phyloP scores from a whole-genome alignment of 352 stramenopile genomes.

The Globisporangium iwayamae region DNA sequence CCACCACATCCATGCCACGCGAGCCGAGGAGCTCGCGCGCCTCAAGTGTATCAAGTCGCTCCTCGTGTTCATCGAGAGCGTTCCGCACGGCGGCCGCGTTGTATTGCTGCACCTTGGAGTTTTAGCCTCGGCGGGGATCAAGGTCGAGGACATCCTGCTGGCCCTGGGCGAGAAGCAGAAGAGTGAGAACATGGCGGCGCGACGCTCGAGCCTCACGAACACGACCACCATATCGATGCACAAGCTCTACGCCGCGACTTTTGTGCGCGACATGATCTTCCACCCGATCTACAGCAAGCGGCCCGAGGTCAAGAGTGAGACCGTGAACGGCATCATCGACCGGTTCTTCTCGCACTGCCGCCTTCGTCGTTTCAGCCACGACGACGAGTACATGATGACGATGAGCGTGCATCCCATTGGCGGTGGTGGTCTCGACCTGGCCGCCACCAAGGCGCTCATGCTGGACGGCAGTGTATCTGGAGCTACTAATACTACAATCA shows the following conservation, averaged over 20 bases:
- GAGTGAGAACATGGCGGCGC: conserved; percentile 22
- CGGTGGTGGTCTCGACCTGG: not conserved
- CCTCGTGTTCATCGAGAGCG: conserved; percentile 50
- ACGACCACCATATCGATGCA: conserved; percentile 24
- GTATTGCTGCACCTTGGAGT: conserved; percentile 66
- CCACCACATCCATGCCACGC: conserved; percentile 26
- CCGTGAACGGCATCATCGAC: conserved; percentile 56
- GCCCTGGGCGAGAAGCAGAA: conserved; percentile 55
- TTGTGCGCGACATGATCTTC: conserved; percentile 78
- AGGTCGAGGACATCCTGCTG: conserved; percentile 48
- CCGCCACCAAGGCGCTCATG: conserved; percentile 8
- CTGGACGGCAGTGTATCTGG: not conserved
- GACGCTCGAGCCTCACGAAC: conserved; percentile 11
- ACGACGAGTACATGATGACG: conserved; percentile 30
- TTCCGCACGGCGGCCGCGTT: conserved; percentile 41
- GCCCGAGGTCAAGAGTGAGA: conserved; percentile 31
- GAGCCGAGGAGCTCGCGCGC: conserved; percentile 33
- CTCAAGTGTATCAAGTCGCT: conserved; percentile 36
- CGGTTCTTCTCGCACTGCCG: conserved; percentile 71
- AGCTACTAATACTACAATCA: not conserved
- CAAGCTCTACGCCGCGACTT: conserved; percentile 49
- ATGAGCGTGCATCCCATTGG: conserved; percentile 17
- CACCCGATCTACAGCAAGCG: conserved; percentile 65
- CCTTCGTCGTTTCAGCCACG: conserved; percentile 58
- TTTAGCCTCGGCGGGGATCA: conserved; percentile 34